Base-by-base conservation (phyloP, 257 asterid species). In the Solanum neorickii region DNA sequence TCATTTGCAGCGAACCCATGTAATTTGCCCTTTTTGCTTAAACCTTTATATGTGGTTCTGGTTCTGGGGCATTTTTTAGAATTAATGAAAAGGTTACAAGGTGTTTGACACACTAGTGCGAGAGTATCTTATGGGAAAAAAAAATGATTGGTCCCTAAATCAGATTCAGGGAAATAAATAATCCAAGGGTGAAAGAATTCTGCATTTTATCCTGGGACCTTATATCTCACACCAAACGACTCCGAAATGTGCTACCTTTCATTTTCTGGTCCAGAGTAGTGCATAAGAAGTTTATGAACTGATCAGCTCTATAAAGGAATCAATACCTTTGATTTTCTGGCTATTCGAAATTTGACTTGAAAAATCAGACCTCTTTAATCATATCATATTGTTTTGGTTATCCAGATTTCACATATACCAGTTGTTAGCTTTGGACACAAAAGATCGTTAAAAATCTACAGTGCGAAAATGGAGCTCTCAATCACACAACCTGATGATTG, bases 401-500 rank as follows among this genome's bases (percentile, higher is more conserved):
- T 62, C 29, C 94, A 93, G 98, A 88, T 89, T 72, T 86, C 93
- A 52, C 82, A 84, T 27, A 82, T 60, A 39, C 86, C 88, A 39
- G 62, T 70, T 83, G 80, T 75, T 59, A 91, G 90, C 83, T 88
- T 85, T 49, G 89, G 90, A 88, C 82, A 87, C 85, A 59, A 87
- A 87, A 90, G 62, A 65, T 88, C 89, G 86, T 69, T 88, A 68
- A 87, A 93, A 88, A 76, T 82, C 78, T 89, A 87, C 83, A 83
- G 90, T 65, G 59, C 77, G 10, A 93, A 88, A 69, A 92, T 96
- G 99, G 95, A 93, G 93, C 93, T 95, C 85, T 90, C 98, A 29
- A 92, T 95, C 73, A 91, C 96, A 20, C 94, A 90, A 33, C 98
- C 99, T 49, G 99, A 97, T 92, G 99, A 97, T 90, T 97, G 98